phyloP scores from a whole-genome alignment of 345 rosid genomes.

The Noccaea caerulescens region DNA sequence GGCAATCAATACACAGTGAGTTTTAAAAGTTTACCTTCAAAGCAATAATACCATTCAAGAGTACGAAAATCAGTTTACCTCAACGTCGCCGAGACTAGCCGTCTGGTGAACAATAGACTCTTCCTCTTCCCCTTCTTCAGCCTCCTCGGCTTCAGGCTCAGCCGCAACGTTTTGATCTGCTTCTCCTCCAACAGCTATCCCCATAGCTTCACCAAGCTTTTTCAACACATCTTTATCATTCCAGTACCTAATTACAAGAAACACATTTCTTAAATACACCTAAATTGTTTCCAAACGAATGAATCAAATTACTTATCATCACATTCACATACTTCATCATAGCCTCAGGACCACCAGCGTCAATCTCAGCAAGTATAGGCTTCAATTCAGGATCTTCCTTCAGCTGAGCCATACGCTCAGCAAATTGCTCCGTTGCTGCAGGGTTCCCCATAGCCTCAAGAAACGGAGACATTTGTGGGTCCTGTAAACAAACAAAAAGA shows the following conservation, averaged over 20 bases:
- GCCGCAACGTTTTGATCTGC: constrained; percentile 55
- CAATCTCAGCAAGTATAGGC: constrained; percentile 84
- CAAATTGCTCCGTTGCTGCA: constrained; percentile 68
- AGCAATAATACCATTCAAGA: background rate
- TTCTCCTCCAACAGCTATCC: constrained; percentile 69
- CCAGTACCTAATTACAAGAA: constrained; percentile 68
- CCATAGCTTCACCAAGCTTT: constrained; percentile 98
- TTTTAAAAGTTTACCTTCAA: background rate
- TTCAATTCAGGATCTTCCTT: constrained; percentile 89
- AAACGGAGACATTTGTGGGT: constrained; percentile 91
- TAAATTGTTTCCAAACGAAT: background rate
- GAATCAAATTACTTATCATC: background rate
- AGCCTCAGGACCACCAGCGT: constrained; percentile 83
- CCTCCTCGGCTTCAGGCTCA: constrained; percentile 63
- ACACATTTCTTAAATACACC: background rate
- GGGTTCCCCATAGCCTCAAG: constrained; percentile 84
- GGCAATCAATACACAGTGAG: background rate
- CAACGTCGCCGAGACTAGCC: constrained; percentile 93
- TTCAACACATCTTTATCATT: constrained; percentile 84
- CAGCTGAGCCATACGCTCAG: constrained; percentile 78
- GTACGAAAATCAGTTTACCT: constrained; percentile 46
- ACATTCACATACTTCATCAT: constrained; percentile 75
- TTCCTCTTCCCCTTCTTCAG: constrained; percentile 76
- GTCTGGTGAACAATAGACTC: constrained; percentile 87
- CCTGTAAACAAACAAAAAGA: constrained; percentile 49